Evolutionary conservation across 225 moss, liverwort and hornwort genomes (phyloP), one percentile per base, ranked within the genome.

Genomic region (Neckera pumila): DNA sequence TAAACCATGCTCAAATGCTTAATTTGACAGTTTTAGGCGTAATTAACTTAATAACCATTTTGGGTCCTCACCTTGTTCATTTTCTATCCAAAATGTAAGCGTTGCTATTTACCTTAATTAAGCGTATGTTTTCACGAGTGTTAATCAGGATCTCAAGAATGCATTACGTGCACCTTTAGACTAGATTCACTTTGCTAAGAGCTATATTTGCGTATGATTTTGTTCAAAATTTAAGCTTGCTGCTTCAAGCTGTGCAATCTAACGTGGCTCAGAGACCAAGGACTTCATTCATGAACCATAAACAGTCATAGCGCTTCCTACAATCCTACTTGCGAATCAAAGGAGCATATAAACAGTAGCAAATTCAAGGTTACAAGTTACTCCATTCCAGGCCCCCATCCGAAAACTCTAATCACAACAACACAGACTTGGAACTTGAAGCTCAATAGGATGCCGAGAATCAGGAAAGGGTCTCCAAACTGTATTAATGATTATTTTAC

Each of bases 401-500:
- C n/a, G 62, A 64, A 18, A 47, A 86, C 84, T n/a, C 36, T 26
- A 10, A 53, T 70, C 71, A 53, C 58, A 87, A 40, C 27, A 69
- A 79, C 56, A 63, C n/a, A 63, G 72, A 87, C 45, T 34, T 34
- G 26, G 34, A 67, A 59, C 65, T 71, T 43, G 58, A 71, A 74
- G 87, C 85, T 81, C 51, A 23, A 20, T 20, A 74, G 56, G 53
- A 66, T 36, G 67, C 30, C 49, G 78, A 86, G 86, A 79, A 64
- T 63, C 83, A 69, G 33, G 65, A 65, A 56, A 28, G 62, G 72
- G 57, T 30, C 71, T 56, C 62, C 53, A 63, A 36, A 89, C 86
- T 45, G 49, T 47, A 73, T 56, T 58, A 28, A 57, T 82, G 86
- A 59, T 88, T 89, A 88, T 81, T 87, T 79, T 91, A 91, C 91